Evolutionary conservation across 805 yeast genomes (phyloP), one percentile per base, ranked within the genome.

Genomic region (Cyberlindnera mississippiensis): DNA sequence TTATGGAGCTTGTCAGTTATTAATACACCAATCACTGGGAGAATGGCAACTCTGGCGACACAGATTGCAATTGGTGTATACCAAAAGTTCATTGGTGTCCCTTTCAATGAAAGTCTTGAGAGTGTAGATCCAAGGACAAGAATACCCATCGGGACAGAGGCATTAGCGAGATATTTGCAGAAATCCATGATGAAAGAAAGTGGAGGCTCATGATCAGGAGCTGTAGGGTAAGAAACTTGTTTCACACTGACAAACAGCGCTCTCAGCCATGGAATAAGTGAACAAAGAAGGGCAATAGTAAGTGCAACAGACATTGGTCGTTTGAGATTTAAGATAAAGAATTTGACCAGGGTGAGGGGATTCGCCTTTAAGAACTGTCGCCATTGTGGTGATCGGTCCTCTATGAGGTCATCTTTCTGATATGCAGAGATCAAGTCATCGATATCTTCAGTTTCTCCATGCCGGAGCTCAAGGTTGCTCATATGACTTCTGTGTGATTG

Each of bases 101-200:
- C 40, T 16, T 31, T 74, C 28, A 88, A 66, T 44, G 76, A 66
- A 35, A 91, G 70, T 38, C 96, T 67, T 2, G 96, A 85, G 35
- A 91, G 78, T 6, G 96, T 89, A 4, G 91, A 96, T 1, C 99
- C 99, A 19, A 93, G 63, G 37, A 93, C 60, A 38, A 88, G 61
- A 45, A 91, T 69, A 5, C 98, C 99, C 41, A 88, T 66, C 2
- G 97, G 98, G 27, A 91, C 98, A 33, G 87, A 80, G 0, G 97
- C 96, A 3, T 80, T 78, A 0, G 96, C 96, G 4, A 93, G 67
- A 58, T 90, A 93, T 9, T 75, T 59, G 2, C 90, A 69, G 46
- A 80, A 78, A 58, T 91, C 96, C 76, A 91, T 85, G 4, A 91
- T 50, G 50, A 91, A 91, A 13, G 90, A 85, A 33, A 91, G 68